Conservation (phyloP, 78 protist species). For the Emiliania huxleyi region DNA sequence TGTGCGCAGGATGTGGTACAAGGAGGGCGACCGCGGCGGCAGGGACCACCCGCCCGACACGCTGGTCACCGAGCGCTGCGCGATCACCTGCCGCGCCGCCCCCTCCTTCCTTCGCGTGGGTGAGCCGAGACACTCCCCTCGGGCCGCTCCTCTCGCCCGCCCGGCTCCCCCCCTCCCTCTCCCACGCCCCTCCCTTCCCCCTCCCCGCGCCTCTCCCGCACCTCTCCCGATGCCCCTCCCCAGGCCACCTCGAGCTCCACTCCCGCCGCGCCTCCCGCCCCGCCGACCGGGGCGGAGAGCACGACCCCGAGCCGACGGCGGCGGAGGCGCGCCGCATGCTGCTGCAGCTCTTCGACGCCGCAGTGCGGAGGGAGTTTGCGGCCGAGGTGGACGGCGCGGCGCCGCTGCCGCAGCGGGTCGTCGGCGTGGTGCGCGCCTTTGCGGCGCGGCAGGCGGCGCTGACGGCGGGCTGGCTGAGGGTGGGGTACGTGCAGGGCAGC, state of each 20-base stretch:
- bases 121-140: too few species aligned
- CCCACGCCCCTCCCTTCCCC: too few species aligned
- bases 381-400: not conserved
- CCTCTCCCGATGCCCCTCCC: too few species aligned
- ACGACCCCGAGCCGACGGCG: not conserved
- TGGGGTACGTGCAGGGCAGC: constrained; percentile 48
- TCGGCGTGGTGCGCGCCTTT: not conserved
- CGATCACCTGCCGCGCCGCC: constrained; percentile 74
- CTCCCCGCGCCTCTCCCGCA: too few species aligned
- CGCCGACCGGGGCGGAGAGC: not conserved
- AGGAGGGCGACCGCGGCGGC: not conserved
- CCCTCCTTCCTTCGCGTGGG: constrained; percentile 79
- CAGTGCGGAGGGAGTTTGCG: constrained; percentile 19
- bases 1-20: not conserved
- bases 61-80: constrained; percentile 54
- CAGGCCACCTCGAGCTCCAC: constrained; percentile 42
- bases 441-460: constrained; percentile 22
- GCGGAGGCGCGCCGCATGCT: not conserved
- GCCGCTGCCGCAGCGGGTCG: not conserved
- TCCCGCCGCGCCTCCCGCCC: constrained; percentile 20
- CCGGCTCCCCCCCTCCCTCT: too few species aligned
- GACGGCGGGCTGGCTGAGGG: constrained; percentile 38
- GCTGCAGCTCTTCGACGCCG: not conserved
- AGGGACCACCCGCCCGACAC: constrained; percentile 35
- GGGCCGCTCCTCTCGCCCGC: too few species aligned